These are phyloP conservation scores for Wickerhamomyces chambardii DNA, from an alignment of 805 yeast genomes.

Conservation along the genomic window DNA sequence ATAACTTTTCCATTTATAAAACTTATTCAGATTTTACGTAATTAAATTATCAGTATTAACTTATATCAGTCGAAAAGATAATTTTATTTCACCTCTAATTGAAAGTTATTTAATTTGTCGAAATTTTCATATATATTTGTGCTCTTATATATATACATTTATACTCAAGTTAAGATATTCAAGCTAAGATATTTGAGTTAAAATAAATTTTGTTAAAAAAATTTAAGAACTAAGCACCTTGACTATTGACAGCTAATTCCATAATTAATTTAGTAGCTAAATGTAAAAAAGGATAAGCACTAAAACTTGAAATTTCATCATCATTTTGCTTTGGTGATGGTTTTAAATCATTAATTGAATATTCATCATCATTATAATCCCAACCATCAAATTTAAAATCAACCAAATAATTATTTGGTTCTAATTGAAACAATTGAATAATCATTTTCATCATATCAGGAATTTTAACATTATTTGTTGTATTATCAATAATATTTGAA, in stretches of 20 bases:
- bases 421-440: conserved; percentile 90
- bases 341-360: conserved; percentile 3
- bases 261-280: conserved; percentile 86
- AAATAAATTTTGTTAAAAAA: neutral
- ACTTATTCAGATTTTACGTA: too few species aligned
- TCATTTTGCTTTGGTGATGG: conserved; percentile 21
- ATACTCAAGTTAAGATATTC: too few species aligned
- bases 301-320: conserved; percentile 81
- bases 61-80: too few species aligned
- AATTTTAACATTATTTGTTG: conserved; percentile 26
- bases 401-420: conserved; percentile 90
- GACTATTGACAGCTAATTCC: conserved; percentile 95
- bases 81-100: too few species aligned
- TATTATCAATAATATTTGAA: conserved; percentile 11
- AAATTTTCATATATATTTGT: too few species aligned
- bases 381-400: conserved; percentile 98
- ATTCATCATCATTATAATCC: conserved; percentile 45
- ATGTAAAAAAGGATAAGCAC: conserved; percentile 93
- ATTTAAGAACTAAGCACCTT: conserved; percentile 33
- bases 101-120: too few species aligned
- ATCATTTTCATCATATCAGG: conserved; percentile 94
- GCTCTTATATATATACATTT: too few species aligned
- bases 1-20: too few species aligned
- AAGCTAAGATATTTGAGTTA: neutral
- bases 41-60: too few species aligned